These are phyloP conservation scores for Diutina sp. DNA, from an alignment of 1,139 yeast genomes.

Conservation along the genomic window DNA sequence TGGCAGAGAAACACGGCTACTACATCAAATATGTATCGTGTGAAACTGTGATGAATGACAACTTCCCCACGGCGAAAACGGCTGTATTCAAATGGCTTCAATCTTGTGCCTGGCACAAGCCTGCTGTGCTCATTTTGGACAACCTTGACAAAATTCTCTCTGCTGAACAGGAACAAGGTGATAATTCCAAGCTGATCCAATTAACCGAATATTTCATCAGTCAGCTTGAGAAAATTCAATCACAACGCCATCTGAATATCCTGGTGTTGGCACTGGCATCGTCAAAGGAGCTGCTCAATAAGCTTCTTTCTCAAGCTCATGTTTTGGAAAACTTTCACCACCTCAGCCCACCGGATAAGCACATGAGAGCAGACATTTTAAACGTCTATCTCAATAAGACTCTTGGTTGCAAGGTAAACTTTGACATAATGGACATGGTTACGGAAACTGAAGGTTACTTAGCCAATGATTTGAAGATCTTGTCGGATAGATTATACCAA, in stretches of 20 bases:
- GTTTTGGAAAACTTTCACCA: slow-evolving; percentile 52
- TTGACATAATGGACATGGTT: slow-evolving; percentile 61
- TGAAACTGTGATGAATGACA: slow-evolving; percentile 32
- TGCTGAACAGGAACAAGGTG: slow-evolving; percentile 61
- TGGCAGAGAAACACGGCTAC: slow-evolving; percentile 25
- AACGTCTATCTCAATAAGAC: slow-evolving; percentile 26
- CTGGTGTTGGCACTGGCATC: slow-evolving; percentile 45
- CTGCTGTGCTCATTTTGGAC: slow-evolving; percentile 64
- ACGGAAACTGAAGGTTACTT: slow-evolving; percentile 81
- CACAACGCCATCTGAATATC: slow-evolving; percentile 30
- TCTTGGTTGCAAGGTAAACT: slow-evolving; percentile 18
- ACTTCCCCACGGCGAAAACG: neutral
- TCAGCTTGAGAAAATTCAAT: slow-evolving; percentile 26
- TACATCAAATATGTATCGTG: slow-evolving; percentile 33
- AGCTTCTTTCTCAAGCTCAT: slow-evolving; percentile 52
- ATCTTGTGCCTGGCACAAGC: slow-evolving; percentile 68
- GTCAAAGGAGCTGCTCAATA: slow-evolving; percentile 56
- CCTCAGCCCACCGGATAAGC: slow-evolving; percentile 60
- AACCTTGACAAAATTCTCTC: slow-evolving; percentile 69
- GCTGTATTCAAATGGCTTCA: slow-evolving; percentile 40
- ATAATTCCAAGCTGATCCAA: slow-evolving; percentile 46
- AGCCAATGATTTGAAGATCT: slow-evolving; percentile 65
- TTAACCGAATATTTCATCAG: slow-evolving; percentile 33
- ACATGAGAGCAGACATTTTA: slow-evolving; percentile 41
- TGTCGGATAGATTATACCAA: slow-evolving; percentile 66